phyloP scores from a whole-genome alignment of 495 filamentous ascomycete genomes.

The Penicillium lividum region DNA sequence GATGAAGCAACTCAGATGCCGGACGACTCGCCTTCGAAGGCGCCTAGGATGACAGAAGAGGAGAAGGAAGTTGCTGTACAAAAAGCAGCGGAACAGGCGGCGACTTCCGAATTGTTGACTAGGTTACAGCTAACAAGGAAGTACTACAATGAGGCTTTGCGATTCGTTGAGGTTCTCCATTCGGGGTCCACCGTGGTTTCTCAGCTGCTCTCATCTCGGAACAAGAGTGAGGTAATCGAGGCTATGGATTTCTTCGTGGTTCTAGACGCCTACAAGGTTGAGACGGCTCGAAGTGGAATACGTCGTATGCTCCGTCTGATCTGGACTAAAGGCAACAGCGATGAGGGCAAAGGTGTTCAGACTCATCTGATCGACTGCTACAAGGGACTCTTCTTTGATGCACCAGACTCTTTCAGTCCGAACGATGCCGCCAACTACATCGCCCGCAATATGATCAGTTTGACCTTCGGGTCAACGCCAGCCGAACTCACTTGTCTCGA shows the following conservation, averaged over 20 bases:
- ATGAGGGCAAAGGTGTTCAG: conserved; percentile 98
- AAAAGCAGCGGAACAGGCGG: conserved; percentile 73
- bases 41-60: conserved; percentile 61
- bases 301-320: conserved; percentile 93
- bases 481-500: conserved; percentile 95
- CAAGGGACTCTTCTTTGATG: conserved; percentile 92
- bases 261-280: conserved; percentile 90
- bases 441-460: conserved; percentile 96
- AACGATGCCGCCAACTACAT: conserved; percentile 97
- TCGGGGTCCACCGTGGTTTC: conserved; percentile 73
- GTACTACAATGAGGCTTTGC: conserved; percentile 88
- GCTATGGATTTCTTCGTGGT: conserved; percentile 99
- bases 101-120: conserved; percentile 76
- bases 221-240: conserved; percentile 97
- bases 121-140: conserved; percentile 83
- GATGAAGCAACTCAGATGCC: conserved; percentile 87
- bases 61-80: conserved; percentile 50
- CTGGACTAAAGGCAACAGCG: conserved; percentile 99
- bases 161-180: conserved; percentile 94
- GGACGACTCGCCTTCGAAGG: conserved; percentile 61
- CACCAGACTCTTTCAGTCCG: conserved; percentile 77
- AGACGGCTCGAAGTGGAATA: conserved; percentile 85
- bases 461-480: conserved; percentile 92
- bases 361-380: conserved; percentile 97
- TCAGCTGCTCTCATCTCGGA: conserved; percentile 86